Evolutionary conservation across 805 yeast genomes (phyloP).

Genomic region (Barnettozyma californica): DNA sequence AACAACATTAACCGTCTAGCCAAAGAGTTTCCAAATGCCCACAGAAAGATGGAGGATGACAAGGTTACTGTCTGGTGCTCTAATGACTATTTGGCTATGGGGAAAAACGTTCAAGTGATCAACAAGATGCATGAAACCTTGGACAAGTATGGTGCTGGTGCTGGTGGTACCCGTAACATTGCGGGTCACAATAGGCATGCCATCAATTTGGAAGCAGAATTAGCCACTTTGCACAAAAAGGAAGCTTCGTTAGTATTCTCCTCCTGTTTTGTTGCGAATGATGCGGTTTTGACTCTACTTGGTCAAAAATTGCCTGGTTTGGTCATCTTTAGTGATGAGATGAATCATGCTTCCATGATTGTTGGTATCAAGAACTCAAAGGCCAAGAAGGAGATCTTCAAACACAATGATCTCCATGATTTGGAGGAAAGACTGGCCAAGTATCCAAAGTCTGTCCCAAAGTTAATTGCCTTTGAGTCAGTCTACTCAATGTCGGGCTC

Average conservation of each 20-base stretch:
- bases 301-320: constrained; percentile 88
- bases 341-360: constrained; percentile 98
- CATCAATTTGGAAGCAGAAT: constrained; percentile 76
- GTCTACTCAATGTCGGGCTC: constrained; percentile 99
- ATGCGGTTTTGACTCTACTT: constrained; percentile 83
- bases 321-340: constrained; percentile 87
- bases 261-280: constrained; percentile 96
- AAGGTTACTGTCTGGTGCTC: constrained; percentile 99
- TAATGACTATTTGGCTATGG: constrained; percentile 95
- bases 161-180: constrained; percentile 98
- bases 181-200: constrained; percentile 96
- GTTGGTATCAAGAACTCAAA: constrained; percentile 90
- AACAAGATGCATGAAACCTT: constrained; percentile 73
- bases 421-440: constrained; percentile 72
- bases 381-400: constrained; percentile 82
- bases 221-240: constrained; percentile 89
- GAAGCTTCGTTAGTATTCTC: constrained; percentile 94
- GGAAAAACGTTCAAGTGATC: constrained; percentile 69
- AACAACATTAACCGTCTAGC: constrained; percentile 97
- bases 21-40: constrained; percentile 89
- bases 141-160: constrained; percentile 93
- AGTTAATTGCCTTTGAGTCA: constrained; percentile 93
- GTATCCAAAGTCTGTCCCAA: constrained; percentile 86
- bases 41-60: constrained; percentile 64
- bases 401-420: constrained; percentile 83